Evolutionary conservation across 2,329 filamentous ascomycete genomes (phyloP).

Genomic region (Fusarium compactum): DNA sequence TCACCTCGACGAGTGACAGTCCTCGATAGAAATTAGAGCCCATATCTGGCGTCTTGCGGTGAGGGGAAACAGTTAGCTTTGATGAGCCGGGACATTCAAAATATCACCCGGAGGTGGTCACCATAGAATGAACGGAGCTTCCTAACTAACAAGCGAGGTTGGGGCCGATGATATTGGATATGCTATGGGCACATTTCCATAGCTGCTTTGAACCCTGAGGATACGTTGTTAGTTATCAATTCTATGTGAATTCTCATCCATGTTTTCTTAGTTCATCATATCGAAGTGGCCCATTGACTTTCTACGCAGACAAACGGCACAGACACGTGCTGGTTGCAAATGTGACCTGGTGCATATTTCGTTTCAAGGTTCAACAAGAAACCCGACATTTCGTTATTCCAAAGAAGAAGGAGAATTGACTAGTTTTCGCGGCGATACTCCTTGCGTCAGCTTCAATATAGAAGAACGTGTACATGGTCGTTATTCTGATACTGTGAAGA

Average conservation of each 20-base stretch:
- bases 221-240: slow-evolving; percentile 17
- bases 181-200: slow-evolving; percentile 4
- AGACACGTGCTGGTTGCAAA: slow-evolving; percentile 44
- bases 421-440: not conserved
- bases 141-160: slow-evolving; percentile 3
- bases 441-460: not conserved
- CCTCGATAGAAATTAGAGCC: slow-evolving; percentile 27
- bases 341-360: slow-evolving; percentile 44
- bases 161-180: not conserved
- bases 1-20: slow-evolving; percentile 28
- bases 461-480: not conserved
- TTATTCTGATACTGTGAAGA: not conserved
- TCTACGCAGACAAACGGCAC: slow-evolving; percentile 44
- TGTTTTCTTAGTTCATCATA: slow-evolving; percentile 9
- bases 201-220: slow-evolving; percentile 4
- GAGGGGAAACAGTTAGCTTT: slow-evolving; percentile 24
- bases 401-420: slow-evolving; percentile 11
- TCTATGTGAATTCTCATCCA: slow-evolving; percentile 20
- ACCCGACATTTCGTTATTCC: not conserved
- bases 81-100: slow-evolving; percentile 30
- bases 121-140: slow-evolving; percentile 16
- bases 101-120: slow-evolving; percentile 21
- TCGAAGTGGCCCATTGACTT: slow-evolving; percentile 29
- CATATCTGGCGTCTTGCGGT: slow-evolving; percentile 40
- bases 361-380: slow-evolving; percentile 12